Evolutionary conservation across 345 rosid genomes (phyloP).

Genomic region (Gossypium anomalum): DNA sequence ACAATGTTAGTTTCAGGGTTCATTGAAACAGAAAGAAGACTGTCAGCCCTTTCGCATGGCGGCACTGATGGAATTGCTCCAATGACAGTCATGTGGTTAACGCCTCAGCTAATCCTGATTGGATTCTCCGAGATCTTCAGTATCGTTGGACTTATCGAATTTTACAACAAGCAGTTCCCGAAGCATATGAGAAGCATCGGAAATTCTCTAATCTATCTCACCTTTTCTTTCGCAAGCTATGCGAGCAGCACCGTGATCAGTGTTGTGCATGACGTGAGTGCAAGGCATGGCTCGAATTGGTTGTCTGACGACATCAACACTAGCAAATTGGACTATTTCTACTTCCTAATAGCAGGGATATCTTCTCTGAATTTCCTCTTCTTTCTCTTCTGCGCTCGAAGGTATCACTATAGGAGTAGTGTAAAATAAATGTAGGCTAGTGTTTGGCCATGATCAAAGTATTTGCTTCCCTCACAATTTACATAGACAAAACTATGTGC

Average conservation of each 20-base stretch:
- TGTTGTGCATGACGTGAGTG: slow-evolving; percentile 20
- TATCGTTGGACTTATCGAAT: slow-evolving; percentile 31
- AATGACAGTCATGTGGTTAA: slow-evolving; percentile 34
- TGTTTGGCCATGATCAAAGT: too few relatives aligned
- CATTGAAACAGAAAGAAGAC: slow-evolving; percentile 29
- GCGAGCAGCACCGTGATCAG: slow-evolving; percentile 15
- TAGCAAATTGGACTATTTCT: slow-evolving; percentile 35
- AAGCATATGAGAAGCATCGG: slow-evolving; percentile 36
- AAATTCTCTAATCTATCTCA: slow-evolving; percentile 23
- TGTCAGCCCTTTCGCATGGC: slow-evolving; percentile 9
- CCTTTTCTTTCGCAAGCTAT: slow-evolving; percentile 19
- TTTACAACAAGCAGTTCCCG: slow-evolving; percentile 40
- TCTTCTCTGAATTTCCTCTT: slow-evolving; percentile 23
- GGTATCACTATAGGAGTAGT: slow-evolving; percentile 23
- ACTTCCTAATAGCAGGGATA: slow-evolving; percentile 29
- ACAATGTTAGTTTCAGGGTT: slow-evolving; percentile 24
- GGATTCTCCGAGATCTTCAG: slow-evolving; percentile 33
- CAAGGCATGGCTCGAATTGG: slow-evolving; percentile 19
- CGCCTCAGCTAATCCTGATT: slow-evolving; percentile 30
- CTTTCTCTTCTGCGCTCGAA: slow-evolving; percentile 24
- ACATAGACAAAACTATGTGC: too few relatives aligned
- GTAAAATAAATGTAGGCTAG: not conserved
- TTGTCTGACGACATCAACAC: slow-evolving; percentile 28
- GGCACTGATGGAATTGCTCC: slow-evolving; percentile 16
- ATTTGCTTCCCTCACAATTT: too few relatives aligned